Base-by-base conservation (phyloP, 192 early-diverging fungal species). In the Podila epigama region DNA sequence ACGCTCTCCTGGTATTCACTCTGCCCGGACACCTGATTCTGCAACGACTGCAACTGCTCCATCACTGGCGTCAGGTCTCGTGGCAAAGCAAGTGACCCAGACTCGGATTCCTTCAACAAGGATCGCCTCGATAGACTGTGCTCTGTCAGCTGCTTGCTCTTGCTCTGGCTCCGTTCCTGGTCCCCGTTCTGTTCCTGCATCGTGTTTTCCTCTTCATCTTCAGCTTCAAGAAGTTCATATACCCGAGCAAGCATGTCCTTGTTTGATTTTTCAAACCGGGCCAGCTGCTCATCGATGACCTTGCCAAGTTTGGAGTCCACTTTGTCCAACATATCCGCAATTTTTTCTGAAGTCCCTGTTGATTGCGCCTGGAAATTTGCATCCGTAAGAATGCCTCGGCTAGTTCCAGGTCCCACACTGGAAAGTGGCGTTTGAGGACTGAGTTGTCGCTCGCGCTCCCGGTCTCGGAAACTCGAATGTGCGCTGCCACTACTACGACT, bases 221-320 rank as follows among this genome's bases (percentile, higher is more conserved):
- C 64, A 2, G 39, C 59, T 8, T 67, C 64, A 12, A 75, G 58
- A 8, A 75, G 29, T 42, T 67, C 60, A 27, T 56, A 58, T 3
- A 75, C 63, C 28, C 66, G 66, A 10, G 59, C 58, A 32, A 75
- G n/a, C 5, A 75, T 37, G 8, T 51, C 71, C 28, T 67, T 66
- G 57, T 75, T 75, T 2, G 51, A 58, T 10, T 51, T 75, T 52
- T 75, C 64, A 34, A 56, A 67, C 33, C 71, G 51, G 11, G 59
- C 35, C 28, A 75, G 34, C n/a, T 75, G 71, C 37, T 75, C 71
- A 50, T 75, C 71, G 56, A 75, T 63, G n/a, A 75, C 54, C 51
- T 48, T 57, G 8, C 63, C 41, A 58, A 75, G 50, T 53, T 31
- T 66, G 27, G 42, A 34, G 29, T 75, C 71, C 71, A 75, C 67